Evolutionary conservation across 768 basidiomycete species (phyloP).

Genomic region (Podaxis carcinomalis): DNA sequence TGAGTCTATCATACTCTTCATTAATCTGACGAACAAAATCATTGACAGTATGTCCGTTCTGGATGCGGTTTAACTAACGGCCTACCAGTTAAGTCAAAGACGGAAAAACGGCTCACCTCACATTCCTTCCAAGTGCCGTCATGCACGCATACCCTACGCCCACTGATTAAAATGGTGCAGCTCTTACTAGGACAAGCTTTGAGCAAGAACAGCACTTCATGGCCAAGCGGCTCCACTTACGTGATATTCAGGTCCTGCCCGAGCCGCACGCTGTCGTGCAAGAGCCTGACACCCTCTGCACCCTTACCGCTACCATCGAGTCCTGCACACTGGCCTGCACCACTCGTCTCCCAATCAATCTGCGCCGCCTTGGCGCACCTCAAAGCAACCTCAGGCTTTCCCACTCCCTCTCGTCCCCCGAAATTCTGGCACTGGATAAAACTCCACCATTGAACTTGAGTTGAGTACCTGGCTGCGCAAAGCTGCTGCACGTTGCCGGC

Average conservation of each 20-base stretch:
- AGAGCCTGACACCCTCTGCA: constrained; percentile 57
- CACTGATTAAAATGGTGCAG: constrained; percentile 81
- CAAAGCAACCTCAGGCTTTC: constrained; percentile 56
- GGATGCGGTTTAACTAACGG: background rate
- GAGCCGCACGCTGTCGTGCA: constrained; percentile 53
- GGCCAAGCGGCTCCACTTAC: constrained; percentile 31
- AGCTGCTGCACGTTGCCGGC: constrained; percentile 87
- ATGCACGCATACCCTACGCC: constrained; percentile 63
- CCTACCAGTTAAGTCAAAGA: background rate
- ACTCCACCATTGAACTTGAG: constrained; percentile 67
- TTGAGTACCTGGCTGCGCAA: constrained; percentile 64
- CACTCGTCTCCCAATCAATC: constrained; percentile 65
- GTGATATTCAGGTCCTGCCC: constrained; percentile 46
- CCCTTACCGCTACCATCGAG: constrained; percentile 59
- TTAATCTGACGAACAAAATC: constrained; percentile 82
- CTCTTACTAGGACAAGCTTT: constrained; percentile 52
- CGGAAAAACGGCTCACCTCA: constrained; percentile 45
- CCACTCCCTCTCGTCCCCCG: constrained; percentile 58
- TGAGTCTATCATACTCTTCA: constrained; percentile 64
- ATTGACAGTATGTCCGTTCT: constrained; percentile 69
- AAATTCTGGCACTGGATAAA: constrained; percentile 82
- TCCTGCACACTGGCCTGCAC: constrained; percentile 56
- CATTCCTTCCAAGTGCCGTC: constrained; percentile 79
- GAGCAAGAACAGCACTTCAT: background rate
- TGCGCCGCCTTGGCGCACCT: constrained; percentile 60